Evolutionary conservation across 2,329 filamentous ascomycete species (phyloP), one percentile per base, ranked within the genome.

Genomic region (Mycosphaerelloides madeirae): DNA sequence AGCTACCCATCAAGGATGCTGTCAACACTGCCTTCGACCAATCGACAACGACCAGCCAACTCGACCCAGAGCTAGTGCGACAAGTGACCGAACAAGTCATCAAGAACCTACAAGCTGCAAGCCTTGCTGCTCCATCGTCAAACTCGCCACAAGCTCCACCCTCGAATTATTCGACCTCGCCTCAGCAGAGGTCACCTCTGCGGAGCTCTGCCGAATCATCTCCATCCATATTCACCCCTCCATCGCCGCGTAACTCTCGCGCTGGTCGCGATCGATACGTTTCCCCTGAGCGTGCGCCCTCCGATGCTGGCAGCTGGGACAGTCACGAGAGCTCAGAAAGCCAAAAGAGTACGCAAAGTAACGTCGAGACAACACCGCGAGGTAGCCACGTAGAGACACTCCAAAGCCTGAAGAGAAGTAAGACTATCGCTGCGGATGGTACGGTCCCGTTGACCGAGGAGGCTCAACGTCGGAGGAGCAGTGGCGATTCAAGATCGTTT

Each of bases 31-130:
- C 77, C 8, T 77, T 79, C 48, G 68, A 76, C 53, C 71, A 72
- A 40, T 68, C 73, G 9, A 68, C 75, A 31, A 64, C 70, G 7
- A 64, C 69, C 14, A 69, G 68, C 46, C 70, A 73, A 31, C 65
- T 84, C 11, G 75, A 80, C 40, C 79, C 79, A 2, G 76, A 80
- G 6, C 67, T 84, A 16, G 72, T 84, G 39, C 74, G 77, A 37
- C 75, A 80, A 49, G 74, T 80, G 19, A 76, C 77, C 1, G 73
- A 79, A 60, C 76, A 81, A 46, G 71, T 74, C 28, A 71, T 71
- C 55, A 69, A 62, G 49, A 52, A 56, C 22, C 43, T 63, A 18
- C 53, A 63, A 43, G 48, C 45, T 18, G 53, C 52, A 48, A 58
- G 54, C 45, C 28, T 57, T 28, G 33, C 35, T 11, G 44, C 12